Conservation (phyloP, 768 basidiomycete species). For the Tricholoma sp. region DNA sequence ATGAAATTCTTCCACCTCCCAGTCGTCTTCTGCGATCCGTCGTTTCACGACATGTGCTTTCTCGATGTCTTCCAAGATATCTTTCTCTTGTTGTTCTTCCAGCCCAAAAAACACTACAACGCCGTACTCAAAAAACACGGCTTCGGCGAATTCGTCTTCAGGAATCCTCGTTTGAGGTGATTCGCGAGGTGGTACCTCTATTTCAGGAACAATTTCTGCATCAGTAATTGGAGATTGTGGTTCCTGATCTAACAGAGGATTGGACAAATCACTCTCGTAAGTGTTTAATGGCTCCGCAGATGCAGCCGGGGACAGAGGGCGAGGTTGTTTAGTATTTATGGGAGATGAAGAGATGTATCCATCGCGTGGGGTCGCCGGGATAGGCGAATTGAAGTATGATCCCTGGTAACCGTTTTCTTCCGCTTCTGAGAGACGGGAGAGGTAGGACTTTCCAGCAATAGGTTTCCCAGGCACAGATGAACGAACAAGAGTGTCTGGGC, state of each 20-base stretch:
- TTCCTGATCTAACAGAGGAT: slow-evolving; percentile 7
- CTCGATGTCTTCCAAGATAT: slow-evolving; percentile 79
- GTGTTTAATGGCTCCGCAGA: slow-evolving; percentile 7
- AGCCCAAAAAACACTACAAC: slow-evolving; percentile 93
- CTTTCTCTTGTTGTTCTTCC: slow-evolving; percentile 69
- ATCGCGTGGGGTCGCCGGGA: slow-evolving; percentile 32
- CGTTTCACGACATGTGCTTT: slow-evolving; percentile 65
- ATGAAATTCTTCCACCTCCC: slow-evolving; percentile 95
- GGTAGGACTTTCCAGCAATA: slow-evolving; percentile 50
- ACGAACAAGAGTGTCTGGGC: slow-evolving; percentile 78
- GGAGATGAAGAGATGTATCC: slow-evolving; percentile 62
- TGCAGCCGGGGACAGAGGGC: background rate
- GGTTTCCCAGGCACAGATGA: slow-evolving; percentile 63
- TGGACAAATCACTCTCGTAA: background rate
- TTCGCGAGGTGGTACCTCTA: slow-evolving; percentile 3
- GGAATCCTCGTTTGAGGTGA: slow-evolving; percentile 13
- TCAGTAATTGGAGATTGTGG: slow-evolving; percentile 10
- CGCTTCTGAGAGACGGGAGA: slow-evolving; percentile 73
- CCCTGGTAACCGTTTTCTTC: slow-evolving; percentile 91
- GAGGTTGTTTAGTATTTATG: slow-evolving; percentile 26
- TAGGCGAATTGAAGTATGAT: slow-evolving; percentile 59
- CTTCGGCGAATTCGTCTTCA: slow-evolving; percentile 62
- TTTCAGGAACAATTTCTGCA: slow-evolving; percentile 1
- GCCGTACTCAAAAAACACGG: slow-evolving; percentile 80
- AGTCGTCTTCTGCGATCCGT: slow-evolving; percentile 57